phyloP scores from a whole-genome alignment of 768 basidiomycete genomes.

The Boletus fagicola region DNA sequence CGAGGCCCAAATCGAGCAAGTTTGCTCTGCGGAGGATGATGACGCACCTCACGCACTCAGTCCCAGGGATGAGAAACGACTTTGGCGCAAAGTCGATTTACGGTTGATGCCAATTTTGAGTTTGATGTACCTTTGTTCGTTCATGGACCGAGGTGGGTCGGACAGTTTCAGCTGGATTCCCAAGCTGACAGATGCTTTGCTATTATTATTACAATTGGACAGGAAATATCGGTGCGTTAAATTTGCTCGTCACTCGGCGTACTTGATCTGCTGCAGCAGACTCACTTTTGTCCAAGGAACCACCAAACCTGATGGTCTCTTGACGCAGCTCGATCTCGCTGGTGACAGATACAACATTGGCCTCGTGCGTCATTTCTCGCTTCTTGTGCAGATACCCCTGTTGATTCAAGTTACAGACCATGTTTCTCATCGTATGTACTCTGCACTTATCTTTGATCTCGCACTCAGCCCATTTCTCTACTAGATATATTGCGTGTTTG shows the following conservation, averaged over 20 bases:
- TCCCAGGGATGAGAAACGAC: constrained; percentile 45
- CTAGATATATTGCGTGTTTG: constrained; percentile 41
- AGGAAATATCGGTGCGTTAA: constrained; percentile 56
- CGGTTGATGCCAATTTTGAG: constrained; percentile 58
- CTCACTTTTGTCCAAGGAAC: constrained; percentile 42
- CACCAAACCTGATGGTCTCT: constrained; percentile 63
- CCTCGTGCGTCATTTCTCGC: constrained; percentile 40
- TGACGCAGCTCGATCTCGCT: constrained; percentile 52
- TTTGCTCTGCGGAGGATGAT: too few species aligned
- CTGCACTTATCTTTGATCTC: neutral
- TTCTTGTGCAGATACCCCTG: neutral
- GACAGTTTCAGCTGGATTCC: too few species aligned
- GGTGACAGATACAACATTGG: constrained; percentile 67
- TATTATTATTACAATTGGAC: constrained; percentile 29
- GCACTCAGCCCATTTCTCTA: neutral
- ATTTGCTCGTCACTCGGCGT: neutral
- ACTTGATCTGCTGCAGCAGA: neutral
- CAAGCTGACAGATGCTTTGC: too few species aligned
- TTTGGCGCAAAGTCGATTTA: constrained; percentile 59
- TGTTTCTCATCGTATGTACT: constrained; percentile 63
- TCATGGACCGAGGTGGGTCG: too few species aligned
- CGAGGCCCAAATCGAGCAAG: neutral
- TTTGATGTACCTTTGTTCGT: constrained; percentile 61
- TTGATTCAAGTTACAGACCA: constrained; percentile 49
- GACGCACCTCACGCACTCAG: constrained; percentile 12